These are phyloP conservation scores for Cryptococcus sp. DNA, from an alignment of 1,284 basidiomycete species.

Conservation along the genomic window DNA sequence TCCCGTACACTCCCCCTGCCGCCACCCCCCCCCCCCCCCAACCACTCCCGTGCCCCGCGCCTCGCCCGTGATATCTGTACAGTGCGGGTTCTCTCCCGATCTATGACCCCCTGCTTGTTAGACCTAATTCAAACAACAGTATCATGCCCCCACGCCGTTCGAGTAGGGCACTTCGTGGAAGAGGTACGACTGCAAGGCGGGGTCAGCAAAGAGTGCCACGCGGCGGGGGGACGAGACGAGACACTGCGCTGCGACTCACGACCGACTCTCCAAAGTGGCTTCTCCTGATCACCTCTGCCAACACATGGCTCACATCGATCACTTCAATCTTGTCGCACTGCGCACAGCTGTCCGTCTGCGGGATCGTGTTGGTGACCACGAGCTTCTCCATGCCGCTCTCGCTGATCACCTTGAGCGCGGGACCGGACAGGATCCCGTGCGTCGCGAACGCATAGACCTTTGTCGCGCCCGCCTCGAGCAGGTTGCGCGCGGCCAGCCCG, in stretches of 20 bases:
- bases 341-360: slow-evolving; percentile 74
- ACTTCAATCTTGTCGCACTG: slow-evolving; percentile 86
- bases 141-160: slow-evolving; percentile 18
- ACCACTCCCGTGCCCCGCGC: too few relatives aligned
- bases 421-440: slow-evolving; percentile 91
- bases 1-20: too few relatives aligned
- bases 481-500: slow-evolving; percentile 83
- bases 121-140: neutral
- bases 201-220: neutral
- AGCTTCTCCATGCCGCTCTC: slow-evolving; percentile 84
- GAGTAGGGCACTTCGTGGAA: slow-evolving; percentile 52
- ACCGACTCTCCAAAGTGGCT: slow-evolving; percentile 55
- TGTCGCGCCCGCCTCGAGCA: slow-evolving; percentile 83
- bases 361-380: slow-evolving; percentile 97
- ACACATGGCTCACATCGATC: slow-evolving; percentile 89
- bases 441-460: slow-evolving; percentile 92
- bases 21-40: too few relatives aligned
- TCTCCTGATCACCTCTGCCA: slow-evolving; percentile 94
- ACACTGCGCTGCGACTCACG: slow-evolving; percentile 31
- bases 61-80: too few relatives aligned
- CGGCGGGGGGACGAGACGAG: neutral
- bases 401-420: slow-evolving; percentile 69
- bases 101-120: too few relatives aligned
- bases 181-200: slow-evolving; percentile 44
- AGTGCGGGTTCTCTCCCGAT: too few relatives aligned